Base-by-base conservation (phyloP, 345 rosid species). In the Trapa incisa region DNA sequence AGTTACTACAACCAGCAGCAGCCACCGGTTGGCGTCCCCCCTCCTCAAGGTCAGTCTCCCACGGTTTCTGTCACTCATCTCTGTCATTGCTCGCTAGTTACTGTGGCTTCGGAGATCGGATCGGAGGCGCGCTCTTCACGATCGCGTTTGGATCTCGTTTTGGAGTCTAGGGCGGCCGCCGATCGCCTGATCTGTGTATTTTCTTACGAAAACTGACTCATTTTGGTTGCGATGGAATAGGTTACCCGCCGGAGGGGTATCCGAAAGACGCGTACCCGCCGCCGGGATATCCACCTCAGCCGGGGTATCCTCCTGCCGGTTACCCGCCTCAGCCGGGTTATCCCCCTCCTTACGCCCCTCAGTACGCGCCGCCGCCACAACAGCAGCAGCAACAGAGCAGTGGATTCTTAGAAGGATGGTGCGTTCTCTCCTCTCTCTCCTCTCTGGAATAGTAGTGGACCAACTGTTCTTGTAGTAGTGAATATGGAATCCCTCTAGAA, bases 221-320 rank as follows among this genome's bases (percentile, higher is more conserved):
- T 43, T 47, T 43, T 35, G 53, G 47, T 67, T 41, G 67, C 58
- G 43, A 65, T 58, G 47, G 50, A 43, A 57, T 63, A 92, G 98
- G 96, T 82, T 92, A 92, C 81, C 96, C 96, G 0, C 86, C 91
- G 11, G 96, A 87, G 71, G 98, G 96, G 60, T 89, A 91, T 69
- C 76, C 96, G 0, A 86, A 87, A 71, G 90, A 86, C 16, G 89
- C 84, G 56, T 90, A 87, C 78, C 97, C 95, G 1, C 88, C 89
- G 2, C 80, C 82, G 53, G 84, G 84, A 3, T 88, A 84, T 72
- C 83, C 92, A 0, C 79, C 93, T 13, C 85, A 89, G 15, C 85
- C 68, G 43, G 96, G 87, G 39, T 70, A 70, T 33, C 64, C 73
- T 32, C 38, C 73, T 22, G 64, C 47, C 6, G 67, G 67, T 53